Base-by-base conservation (phyloP, 192 early-diverging fungal species). In the Podochytrium sp. region DNA sequence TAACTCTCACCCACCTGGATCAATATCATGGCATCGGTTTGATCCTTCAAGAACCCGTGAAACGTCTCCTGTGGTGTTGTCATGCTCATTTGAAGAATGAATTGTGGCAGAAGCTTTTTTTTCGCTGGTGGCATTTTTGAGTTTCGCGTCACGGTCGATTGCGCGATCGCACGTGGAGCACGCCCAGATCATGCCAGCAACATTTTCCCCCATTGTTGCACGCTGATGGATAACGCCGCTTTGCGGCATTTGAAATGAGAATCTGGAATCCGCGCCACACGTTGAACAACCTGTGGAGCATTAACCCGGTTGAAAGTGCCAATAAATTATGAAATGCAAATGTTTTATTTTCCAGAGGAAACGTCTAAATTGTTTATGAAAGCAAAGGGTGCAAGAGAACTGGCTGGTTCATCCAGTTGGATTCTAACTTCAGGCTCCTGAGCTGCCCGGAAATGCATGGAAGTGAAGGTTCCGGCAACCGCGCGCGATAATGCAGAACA, bases 41-140 rank as follows among this genome's bases (percentile, higher is more conserved):
- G 39, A 41, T 65, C 63, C 63, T 65, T 65, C 40, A 65, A 37
- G 40, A 65, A 65, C 12, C 63, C 63, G 41, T n/a, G 47, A 0
- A 40, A 65, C 25, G 63, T 65, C 27, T 65, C 63, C 25, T 55
- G 20, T 55, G 52, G 52, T 23, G 52, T n/a, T n/a, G n/a, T n/a
- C n/a, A n/a, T n/a, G n/a, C n/a, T n/a, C 52, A 25, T 20, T 1
- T 20, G 52, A 27, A 23, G 52, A 27, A 29, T 7, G 16, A 25
- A 55, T 20, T 20, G 23, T 7, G 0, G 0, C 7, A 23, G 52
- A 27, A 23, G 52, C 52, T 23, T 6, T 25, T 55, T 7, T 10
- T 55, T 25, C 25, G 10, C 30, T 55, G 16, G 23, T 25, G 7
- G 7, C 16, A 23, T 20, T 55, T 55, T 55, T 55, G 7, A 7